These are phyloP conservation scores for Ophiostoma montium DNA, from an alignment of 2,329 filamentous ascomycete species.

Conservation along the genomic window DNA sequence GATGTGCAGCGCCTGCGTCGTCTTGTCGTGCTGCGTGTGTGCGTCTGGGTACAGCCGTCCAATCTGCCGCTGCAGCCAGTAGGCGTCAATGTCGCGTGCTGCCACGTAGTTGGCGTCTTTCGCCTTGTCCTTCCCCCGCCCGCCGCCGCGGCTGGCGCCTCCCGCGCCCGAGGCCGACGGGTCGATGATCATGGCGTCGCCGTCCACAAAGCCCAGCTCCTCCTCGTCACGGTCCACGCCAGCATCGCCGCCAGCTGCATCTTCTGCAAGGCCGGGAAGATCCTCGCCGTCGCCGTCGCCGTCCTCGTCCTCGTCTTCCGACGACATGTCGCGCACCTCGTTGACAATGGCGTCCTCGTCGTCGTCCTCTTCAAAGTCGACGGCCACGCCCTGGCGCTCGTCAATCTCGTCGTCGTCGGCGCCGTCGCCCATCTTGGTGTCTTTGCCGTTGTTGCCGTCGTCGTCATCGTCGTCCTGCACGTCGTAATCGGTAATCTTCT, in stretches of 20 bases:
- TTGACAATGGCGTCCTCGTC: constrained; percentile 67
- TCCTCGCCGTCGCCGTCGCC: constrained; percentile 58
- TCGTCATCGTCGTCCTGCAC: constrained; percentile 93
- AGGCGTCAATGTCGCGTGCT: constrained; percentile 87
- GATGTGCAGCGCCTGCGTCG: constrained; percentile 67
- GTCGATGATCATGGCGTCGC: constrained; percentile 75
- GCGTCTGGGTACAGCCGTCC: constrained; percentile 80
- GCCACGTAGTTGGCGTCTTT: constrained; percentile 52
- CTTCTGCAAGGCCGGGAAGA: constrained; percentile 36
- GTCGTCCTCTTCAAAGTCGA: constrained; percentile 88
- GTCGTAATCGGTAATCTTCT: constrained; percentile 98
- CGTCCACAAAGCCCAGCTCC: constrained; percentile 37
- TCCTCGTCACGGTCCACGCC: constrained; percentile 34
- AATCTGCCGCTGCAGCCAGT: constrained; percentile 91
- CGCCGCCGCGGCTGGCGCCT: constrained; percentile 30
- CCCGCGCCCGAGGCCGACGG: constrained; percentile 32
- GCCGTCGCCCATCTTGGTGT: constrained; percentile 58
- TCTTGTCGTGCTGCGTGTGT: constrained; percentile 87
- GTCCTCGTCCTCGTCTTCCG: constrained; percentile 61
- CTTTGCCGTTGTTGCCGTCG: constrained; percentile 86
- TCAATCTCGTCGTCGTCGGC: constrained; percentile 63
- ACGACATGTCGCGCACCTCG: constrained; percentile 79
- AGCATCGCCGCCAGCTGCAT: constrained; percentile 35
- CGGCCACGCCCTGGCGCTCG: constrained; percentile 89
- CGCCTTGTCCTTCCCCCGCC: constrained; percentile 28